A percentile compares a stretch with the other conserved stretches of the same genome.
These are phyloP conservation scores for Pleurotus citrinopileatus DNA, from an alignment of 768 basidiomycete species.

Conservation along the genomic window DNA sequence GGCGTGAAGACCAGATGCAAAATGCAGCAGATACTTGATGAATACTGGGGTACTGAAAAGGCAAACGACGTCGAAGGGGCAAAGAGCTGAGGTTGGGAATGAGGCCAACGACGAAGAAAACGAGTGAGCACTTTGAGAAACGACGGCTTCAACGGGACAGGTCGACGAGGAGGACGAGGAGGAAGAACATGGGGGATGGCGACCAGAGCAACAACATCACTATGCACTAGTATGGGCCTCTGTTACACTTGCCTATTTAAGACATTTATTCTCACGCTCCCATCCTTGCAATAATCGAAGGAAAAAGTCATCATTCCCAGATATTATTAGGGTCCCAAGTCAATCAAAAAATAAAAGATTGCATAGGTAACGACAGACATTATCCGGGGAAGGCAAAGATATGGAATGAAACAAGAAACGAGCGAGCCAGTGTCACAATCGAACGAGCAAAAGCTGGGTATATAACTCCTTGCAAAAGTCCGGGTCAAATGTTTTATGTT, in stretches of 20 bases:
- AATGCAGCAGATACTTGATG: not conserved
- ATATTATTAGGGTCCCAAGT: slow-evolving; percentile 18
- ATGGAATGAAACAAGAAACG: slow-evolving; percentile 12
- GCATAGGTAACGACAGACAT: slow-evolving; percentile 26
- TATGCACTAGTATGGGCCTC: not conserved
- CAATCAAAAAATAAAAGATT: slow-evolving; percentile 31
- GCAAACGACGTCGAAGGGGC: not conserved
- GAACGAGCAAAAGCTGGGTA: slow-evolving; percentile 20
- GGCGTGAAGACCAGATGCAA: not conserved
- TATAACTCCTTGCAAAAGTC: slow-evolving; percentile 9
- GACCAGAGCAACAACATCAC: not conserved
- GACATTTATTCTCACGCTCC: not conserved
- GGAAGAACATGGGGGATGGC: slow-evolving; percentile 1
- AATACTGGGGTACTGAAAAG: not conserved
- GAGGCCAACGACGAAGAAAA: slow-evolving; percentile 5
- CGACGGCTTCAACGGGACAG: slow-evolving; percentile 1
- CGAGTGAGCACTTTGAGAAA: not conserved
- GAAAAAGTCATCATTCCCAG: slow-evolving; percentile 1
- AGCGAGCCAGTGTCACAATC: not conserved
- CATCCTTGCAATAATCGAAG: not conserved
- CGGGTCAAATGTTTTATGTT: slow-evolving; percentile 22
- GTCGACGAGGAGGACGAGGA: not conserved
- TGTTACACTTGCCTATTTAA: not conserved
- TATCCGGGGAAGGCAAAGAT: slow-evolving; percentile 28
- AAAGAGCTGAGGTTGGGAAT: not conserved